These are phyloP conservation scores for Sporothrix luriei DNA, from an alignment of 2,329 filamentous ascomycete species.

Conservation along the genomic window DNA sequence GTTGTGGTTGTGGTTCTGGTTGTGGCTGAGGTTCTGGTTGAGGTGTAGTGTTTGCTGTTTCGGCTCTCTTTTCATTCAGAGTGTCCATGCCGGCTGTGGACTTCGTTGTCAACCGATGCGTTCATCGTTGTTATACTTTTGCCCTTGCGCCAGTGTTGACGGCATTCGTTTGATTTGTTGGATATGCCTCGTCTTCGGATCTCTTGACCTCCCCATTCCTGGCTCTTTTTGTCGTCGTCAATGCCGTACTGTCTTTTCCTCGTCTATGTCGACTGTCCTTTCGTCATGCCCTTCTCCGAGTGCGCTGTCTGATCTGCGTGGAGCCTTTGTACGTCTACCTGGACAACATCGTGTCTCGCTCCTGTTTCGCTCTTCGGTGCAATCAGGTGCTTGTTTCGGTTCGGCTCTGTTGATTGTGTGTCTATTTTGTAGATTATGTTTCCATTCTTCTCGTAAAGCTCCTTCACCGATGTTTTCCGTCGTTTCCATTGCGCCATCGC, in stretches of 20 bases:
- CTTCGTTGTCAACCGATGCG: background rate
- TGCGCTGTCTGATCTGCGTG: too few relatives aligned
- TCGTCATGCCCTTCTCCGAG: background rate
- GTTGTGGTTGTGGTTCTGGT: background rate
- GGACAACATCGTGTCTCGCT: background rate
- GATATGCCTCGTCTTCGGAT: too few relatives aligned
- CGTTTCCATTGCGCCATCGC: slow-evolving; percentile 12
- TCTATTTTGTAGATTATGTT: background rate
- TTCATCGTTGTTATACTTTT: too few relatives aligned
- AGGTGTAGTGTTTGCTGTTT: background rate
- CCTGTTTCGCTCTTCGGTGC: background rate
- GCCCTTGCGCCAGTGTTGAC: too few relatives aligned
- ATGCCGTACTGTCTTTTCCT: background rate
- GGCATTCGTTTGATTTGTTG: too few relatives aligned
- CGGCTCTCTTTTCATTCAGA: background rate
- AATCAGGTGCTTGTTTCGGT: too few relatives aligned
- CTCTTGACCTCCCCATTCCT: background rate
- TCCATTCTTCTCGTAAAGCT: background rate
- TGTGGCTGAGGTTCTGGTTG: background rate
- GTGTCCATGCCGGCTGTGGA: background rate
- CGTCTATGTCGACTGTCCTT: background rate
- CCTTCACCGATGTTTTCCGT: background rate
- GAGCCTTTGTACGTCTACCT: too few relatives aligned
- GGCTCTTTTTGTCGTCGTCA: background rate
- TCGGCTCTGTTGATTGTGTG: too few relatives aligned